Evolutionary conservation across 495 filamentous ascomycete species (phyloP).

Genomic region (Evansstolkia leycettana): DNA sequence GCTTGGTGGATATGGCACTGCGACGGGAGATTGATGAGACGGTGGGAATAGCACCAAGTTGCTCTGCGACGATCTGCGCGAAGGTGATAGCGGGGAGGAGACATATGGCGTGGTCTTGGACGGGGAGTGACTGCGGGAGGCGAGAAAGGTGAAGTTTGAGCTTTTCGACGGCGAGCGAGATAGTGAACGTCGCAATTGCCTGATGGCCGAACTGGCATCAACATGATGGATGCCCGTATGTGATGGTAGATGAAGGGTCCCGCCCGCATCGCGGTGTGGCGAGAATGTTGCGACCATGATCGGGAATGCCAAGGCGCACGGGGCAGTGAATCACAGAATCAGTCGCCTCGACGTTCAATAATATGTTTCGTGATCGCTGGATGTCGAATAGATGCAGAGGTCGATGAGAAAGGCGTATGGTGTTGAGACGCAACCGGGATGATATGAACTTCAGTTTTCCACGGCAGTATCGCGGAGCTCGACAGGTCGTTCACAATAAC

Average conservation of each 20-base stretch:
- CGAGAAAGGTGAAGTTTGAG: conserved; percentile 50
- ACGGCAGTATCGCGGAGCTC: too few species aligned
- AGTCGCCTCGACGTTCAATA: too few species aligned
- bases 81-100: conserved; percentile 40
- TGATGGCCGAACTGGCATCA: conserved; percentile 62
- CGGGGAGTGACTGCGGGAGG: conserved; percentile 43
- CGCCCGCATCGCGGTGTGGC: conserved; percentile 51
- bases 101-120: conserved; percentile 33
- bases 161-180: conserved; percentile 78
- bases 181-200: conserved; percentile 69
- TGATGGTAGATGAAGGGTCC: conserved; percentile 70
- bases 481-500: too few species aligned
- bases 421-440: too few species aligned
- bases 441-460: too few species aligned
- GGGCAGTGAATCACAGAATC: too few species aligned
- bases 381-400: too few species aligned
- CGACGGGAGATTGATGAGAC: conserved; percentile 37
- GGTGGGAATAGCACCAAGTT: conserved; percentile 38
- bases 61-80: conserved; percentile 28
- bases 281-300: conserved; percentile 43
- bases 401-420: too few species aligned
- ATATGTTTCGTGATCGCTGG: too few species aligned
- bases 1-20: conserved; percentile 40
- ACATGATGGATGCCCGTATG: conserved; percentile 71
- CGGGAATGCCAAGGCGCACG: conserved; percentile 16